A percentile compares a stretch with the other conserved stretches of the same genome.
phyloP scores from a whole-genome alignment of 176 grass and related monocot species.

The Cenchrus purpureus region DNA sequence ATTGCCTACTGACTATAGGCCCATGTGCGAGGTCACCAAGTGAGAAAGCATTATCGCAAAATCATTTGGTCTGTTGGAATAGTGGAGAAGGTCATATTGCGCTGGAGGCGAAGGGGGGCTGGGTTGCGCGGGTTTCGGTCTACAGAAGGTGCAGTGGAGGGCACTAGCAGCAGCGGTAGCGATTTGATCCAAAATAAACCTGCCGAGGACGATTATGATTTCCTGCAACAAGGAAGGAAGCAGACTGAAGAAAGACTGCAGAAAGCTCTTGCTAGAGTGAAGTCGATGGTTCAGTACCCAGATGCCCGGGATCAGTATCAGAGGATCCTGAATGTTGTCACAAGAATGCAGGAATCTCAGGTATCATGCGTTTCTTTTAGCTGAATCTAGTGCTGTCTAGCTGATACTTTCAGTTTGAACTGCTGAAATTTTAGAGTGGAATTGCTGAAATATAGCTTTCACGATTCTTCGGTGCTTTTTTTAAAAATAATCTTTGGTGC shows the following conservation, averaged over 20 bases:
- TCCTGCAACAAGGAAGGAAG: conserved; percentile 69
- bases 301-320: conserved; percentile 86
- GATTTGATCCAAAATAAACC: conserved; percentile 42
- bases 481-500: neutral
- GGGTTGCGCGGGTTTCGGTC: conserved; percentile 84
- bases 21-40: conserved; percentile 96
- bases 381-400: neutral
- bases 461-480: neutral
- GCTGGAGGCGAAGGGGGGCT: conserved; percentile 76
- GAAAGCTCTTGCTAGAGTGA: conserved; percentile 93
- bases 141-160: conserved; percentile 48
- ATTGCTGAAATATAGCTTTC: conserved; percentile 4
- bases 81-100: conserved; percentile 90
- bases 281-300: conserved; percentile 86
- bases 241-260: conserved; percentile 82
- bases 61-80: conserved; percentile 93
- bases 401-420: neutral
- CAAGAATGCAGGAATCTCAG: conserved; percentile 89
- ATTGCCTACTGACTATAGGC: conserved; percentile 64
- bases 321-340: conserved; percentile 79
- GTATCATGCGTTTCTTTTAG: conserved; percentile 38
- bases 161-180: conserved; percentile 33
- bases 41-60: conserved; percentile 91
- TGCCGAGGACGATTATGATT: conserved; percentile 69
- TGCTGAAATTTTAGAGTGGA: neutral